Percentiles rank a stretch among this genome's conserved stretches.
phyloP scores from a whole-genome alignment of 441 rosid genomes.

The Syzygium syzygioides region DNA sequence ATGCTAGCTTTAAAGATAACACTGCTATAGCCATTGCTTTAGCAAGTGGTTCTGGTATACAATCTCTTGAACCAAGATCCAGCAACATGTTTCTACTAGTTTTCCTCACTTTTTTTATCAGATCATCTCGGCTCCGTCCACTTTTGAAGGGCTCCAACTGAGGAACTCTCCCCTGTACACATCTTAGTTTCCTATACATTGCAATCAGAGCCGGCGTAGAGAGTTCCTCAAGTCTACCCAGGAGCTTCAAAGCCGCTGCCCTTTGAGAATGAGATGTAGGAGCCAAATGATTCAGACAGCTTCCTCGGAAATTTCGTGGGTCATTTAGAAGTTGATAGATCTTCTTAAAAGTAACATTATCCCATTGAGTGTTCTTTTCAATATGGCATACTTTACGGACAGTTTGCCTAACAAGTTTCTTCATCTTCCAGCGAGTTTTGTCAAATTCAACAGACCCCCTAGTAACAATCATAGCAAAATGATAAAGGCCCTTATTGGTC shows the following conservation, averaged over 20 bases:
- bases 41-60: slow-evolving; percentile 51
- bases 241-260: slow-evolving; percentile 33
- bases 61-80: slow-evolving; percentile 31
- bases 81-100: slow-evolving; percentile 50
- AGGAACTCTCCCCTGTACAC: slow-evolving; percentile 30
- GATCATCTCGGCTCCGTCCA: slow-evolving; percentile 26
- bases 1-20: slow-evolving; percentile 43
- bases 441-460: slow-evolving; percentile 35
- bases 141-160: slow-evolving; percentile 19
- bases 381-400: slow-evolving; percentile 14
- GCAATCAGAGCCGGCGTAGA: slow-evolving; percentile 47
- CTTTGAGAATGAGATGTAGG: slow-evolving; percentile 27
- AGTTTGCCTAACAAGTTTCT: slow-evolving; percentile 40
- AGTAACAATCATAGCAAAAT: slow-evolving; percentile 37
- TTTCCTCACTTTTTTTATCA: slow-evolving; percentile 39
- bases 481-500: slow-evolving; percentile 60
- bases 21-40: slow-evolving; percentile 66
- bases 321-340: slow-evolving; percentile 46
- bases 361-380: slow-evolving; percentile 15
- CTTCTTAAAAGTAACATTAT: slow-evolving; percentile 20
- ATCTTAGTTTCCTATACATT: slow-evolving; percentile 67
- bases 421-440: slow-evolving; percentile 58
- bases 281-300: slow-evolving; percentile 15
- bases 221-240: slow-evolving; percentile 50
- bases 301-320: slow-evolving; percentile 39